Evolutionary conservation across 2,329 filamentous ascomycete species (phyloP), one percentile per base, ranked within the genome.

Genomic region (Fusarium pseudonygamai): DNA sequence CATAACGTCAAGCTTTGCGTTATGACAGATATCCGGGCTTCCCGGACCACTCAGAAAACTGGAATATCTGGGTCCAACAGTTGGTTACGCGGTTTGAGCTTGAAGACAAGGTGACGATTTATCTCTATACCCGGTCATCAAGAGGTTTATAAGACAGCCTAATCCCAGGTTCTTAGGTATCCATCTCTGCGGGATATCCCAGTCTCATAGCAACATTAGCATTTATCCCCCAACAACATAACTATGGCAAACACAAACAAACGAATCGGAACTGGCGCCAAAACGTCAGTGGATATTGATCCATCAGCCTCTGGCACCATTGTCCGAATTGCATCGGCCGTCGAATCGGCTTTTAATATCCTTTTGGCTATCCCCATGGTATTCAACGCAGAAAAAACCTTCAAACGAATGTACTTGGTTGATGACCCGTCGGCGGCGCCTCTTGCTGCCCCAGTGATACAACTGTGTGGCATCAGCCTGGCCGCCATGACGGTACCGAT

Each of bases 151-250:
- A 49, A 30, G 20, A n/a, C 14, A 16, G 7, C 46, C 43, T 22
- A 5, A 15, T 22, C 13, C 24, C 24, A 46, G 13, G 24, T 6
- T 13, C 24, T 18, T 6, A 11, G 15, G 11, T 18, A 2, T 26
- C 5, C 0, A 24, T 13, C 42, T 43, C 11, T 18, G 12, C 42
- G 18, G 15, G 24, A 11, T n/a, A 30, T 18, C 14, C 5, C 9
- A 3, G 3, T 3, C 7, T 4, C 7, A 1, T 12, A 47, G 10
- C 30, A 30, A 12, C 13, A 49, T 10, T 13, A 30, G 14, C 3
- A 49, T 15, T 16, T 3, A 49, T 30, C 28, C 14, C 8, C 28
- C 46, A 0, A 10, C 16, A 6, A 16, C 3, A 49, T 6, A n/a
- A 49, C 4, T n/a, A 49, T 49, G 46, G 20, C 28, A n/a, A n/a